Base-by-base conservation (phyloP, 805 yeast genomes). In the Pichia cabralensis region DNA sequence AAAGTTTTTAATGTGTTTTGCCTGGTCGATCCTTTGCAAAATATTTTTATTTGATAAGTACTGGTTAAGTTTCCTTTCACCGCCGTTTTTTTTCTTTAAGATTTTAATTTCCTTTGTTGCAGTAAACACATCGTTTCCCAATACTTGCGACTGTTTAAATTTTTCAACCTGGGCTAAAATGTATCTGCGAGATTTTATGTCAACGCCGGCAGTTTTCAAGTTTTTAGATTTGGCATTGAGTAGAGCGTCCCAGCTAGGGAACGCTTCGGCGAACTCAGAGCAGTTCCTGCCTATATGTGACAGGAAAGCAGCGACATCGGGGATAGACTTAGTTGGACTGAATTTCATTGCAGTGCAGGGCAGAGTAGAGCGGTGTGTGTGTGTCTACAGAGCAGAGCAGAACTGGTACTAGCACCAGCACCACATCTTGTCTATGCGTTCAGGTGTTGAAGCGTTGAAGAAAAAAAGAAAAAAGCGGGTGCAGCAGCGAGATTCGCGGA, bases 71-170 rank as follows among this genome's bases (percentile, higher is more conserved):
- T 75, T 80, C 55, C 95, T 73, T 60, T 86, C 96, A 50, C 96
- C 95, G 18, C 96, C 96, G 60, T 75, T 64, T 67, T 84, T 84
- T 64, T 69, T 77, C n/a, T 27, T 37, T 8, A 88, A 84, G 42
- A 63, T 57, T 46, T 70, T 71, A 43, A 73, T 65, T 49, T 76
- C 81, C 38, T 61, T 49, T n/a, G n/a, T n/a, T n/a, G 15, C 5
- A 24, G 26, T 24, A 13, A 16, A 16, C 14, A 9, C 8, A 9
- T 20, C 18, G 7, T 19, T 11, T 6, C 30, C 33, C n/a, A n/a
- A n/a, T n/a, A n/a, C n/a, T n/a, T n/a, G n/a, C 35, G 77, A 74
- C 40, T 71, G 67, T 47, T 73, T 69, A 49, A 67, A 79, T 47
- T 69, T 73, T 49, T 86, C 77, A 31, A 73, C 67, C 78, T 94